Conservation (phyloP, 164 flowering plant genomes). For the Stephania cephalantha region DNA sequence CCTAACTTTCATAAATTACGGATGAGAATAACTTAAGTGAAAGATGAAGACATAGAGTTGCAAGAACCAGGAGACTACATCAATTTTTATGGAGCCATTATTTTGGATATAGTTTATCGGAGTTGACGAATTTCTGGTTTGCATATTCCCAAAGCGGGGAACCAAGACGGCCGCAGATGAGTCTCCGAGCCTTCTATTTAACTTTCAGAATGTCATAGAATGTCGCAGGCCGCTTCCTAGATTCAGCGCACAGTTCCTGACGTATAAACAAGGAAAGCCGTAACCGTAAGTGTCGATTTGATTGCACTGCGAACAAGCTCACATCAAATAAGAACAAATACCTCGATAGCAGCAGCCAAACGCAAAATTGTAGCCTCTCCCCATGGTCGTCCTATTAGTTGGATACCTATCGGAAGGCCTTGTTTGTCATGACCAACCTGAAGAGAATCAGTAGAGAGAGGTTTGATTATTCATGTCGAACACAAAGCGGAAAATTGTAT, state of each 20-base stretch:
- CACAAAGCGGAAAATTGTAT: not conserved
- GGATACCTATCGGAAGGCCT: constrained; percentile 97
- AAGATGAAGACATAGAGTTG: too few relatives aligned
- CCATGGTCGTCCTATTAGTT: constrained; percentile 96
- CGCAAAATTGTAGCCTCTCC: constrained; percentile 83
- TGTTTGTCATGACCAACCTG: constrained; percentile 95
- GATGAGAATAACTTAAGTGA: too few relatives aligned
- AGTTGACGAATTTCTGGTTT: not conserved
- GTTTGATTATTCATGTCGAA: not conserved
- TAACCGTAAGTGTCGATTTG: too few relatives aligned
- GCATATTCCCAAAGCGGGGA: not conserved
- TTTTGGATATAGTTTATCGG: not conserved
- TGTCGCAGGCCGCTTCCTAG: constrained; percentile 52
- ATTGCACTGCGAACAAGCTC: too few relatives aligned
- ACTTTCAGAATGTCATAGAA: constrained; percentile 58
- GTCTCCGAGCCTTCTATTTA: constrained; percentile 12
- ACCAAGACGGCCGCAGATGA: not conserved
- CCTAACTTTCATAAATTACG: too few relatives aligned
- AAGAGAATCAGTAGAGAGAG: constrained; percentile 4
- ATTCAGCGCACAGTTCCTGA: constrained; percentile 54
- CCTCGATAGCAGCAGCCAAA: constrained; percentile 81
- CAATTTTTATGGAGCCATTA: not conserved
- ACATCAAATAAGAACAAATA: constrained; percentile 16
- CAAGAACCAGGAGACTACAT: not conserved
- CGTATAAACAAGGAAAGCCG: constrained; percentile 10